A percentile compares a stretch with the other conserved stretches of the same genome.
These are phyloP conservation scores for Aschersonia sp. DNA, from an alignment of 2,329 filamentous ascomycete genomes.

Conservation along the genomic window DNA sequence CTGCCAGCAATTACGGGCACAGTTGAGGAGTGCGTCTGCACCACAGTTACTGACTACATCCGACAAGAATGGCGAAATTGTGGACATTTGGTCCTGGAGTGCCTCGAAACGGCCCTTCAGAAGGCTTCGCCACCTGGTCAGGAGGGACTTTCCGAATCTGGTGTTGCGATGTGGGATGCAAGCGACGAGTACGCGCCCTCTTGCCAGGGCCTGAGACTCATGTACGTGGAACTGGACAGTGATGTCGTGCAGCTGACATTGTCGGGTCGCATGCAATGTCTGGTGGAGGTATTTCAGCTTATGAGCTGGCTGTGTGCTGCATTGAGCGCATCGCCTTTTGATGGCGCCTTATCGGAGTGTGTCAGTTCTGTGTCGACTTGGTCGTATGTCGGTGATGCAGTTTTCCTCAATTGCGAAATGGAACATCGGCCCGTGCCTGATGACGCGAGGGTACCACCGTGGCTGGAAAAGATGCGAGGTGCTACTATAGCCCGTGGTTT, in stretches of 20 bases:
- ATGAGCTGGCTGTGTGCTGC: constrained; percentile 22
- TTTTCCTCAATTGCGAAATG: constrained; percentile 19
- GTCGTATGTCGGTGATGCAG: constrained; percentile 16
- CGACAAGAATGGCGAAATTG: constrained; percentile 17
- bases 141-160: constrained; percentile 12
- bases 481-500: constrained; percentile 20
- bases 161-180: constrained; percentile 22
- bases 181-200: constrained; percentile 10
- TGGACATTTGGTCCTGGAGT: constrained; percentile 14
- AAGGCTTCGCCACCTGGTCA: constrained; percentile 12
- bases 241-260: constrained; percentile 16
- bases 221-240: constrained; percentile 20
- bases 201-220: constrained; percentile 16
- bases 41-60: constrained; percentile 18
- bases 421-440: constrained; percentile 16
- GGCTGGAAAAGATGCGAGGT: constrained; percentile 15
- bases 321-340: constrained; percentile 19
- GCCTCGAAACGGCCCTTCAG: constrained; percentile 17
- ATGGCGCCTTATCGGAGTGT: constrained; percentile 15
- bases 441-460: constrained; percentile 10
- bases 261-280: constrained; percentile 18
- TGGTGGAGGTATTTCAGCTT: constrained; percentile 21
- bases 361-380: constrained; percentile 16
- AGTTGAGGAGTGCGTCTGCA: constrained; percentile 15
- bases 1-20: constrained; percentile 20